Evolutionary conservation across 2,329 filamentous ascomycete species (phyloP), one percentile per base, ranked within the genome.

Genomic region (Ambrosiella xylebori): DNA sequence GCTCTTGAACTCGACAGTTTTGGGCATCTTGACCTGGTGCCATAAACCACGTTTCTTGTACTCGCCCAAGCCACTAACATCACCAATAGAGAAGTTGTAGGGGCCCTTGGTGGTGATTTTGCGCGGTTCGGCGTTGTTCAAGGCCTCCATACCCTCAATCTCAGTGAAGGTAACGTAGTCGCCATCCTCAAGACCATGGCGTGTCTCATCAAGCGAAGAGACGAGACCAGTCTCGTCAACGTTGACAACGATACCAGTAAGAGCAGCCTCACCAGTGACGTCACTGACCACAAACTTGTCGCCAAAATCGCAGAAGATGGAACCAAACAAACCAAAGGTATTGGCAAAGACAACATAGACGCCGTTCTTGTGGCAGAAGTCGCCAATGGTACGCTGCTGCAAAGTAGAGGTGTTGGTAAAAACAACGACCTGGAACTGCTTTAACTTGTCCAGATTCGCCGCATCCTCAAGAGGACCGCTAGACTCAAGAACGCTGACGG

Each of bases 11-110:
- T 93, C 80, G 65, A 97, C 72, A 57, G 88, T 80, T 73, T 93
- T 95, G 55, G 93, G 93, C 91, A 96, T 96, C 78, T 97, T 98
- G 70, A 97, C 93, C 71, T 98, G 93, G 44, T 87, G 85, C 70
- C 86, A 98, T 61, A 95, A 80, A 61, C 93, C 93, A 52, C 91
- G 91, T 56, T 86, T 80, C 74, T 87, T 75, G 74, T 98, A 98
- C 65, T 86, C 78, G 40, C 93, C 93, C 40, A 96, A 77, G 5
- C 81, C 84, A 27, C 86, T 88, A 8, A 97, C 88, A 68, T 96
- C 88, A 47, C 91, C 93, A 64, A 98, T 96, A 12, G 88, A 93
- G 72, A 98, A 98, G 7, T 90, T 95, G 70, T 97, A 98, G 2
- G 93, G 93, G 0, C 87, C 93, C 73, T 95, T 96, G 54, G 96